Evolutionary conservation across 2,329 filamentous ascomycete species (phyloP), one percentile per base, ranked within the genome.

Genomic region (Xylariaceae sp.): DNA sequence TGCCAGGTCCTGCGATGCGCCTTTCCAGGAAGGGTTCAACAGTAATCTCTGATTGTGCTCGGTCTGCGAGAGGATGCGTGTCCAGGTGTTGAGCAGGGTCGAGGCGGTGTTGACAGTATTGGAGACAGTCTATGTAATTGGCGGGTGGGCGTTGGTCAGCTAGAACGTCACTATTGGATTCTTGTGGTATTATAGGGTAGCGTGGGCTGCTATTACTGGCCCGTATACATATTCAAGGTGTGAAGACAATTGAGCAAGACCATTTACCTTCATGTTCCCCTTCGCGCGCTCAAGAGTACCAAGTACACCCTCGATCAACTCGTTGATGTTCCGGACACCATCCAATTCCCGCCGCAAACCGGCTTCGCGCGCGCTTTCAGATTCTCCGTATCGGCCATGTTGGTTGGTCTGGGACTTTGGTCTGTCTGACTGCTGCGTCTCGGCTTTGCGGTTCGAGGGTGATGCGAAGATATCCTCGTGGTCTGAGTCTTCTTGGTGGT

Each of bases 21-120:
- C 94, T 67, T 92, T 87, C 91, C 92, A 99, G 55, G 84, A 78
- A 1, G 90, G 88, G 67, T 96, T 88, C 45, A 97, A 79, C 44
- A 99, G 86, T 49, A 99, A 77, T 29, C 94, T 85, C 71, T 97
- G 91, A 68, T 95, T 97, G 73, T 99, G 94, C 72, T 99, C 94
- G 3, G 94, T 96, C 72, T 99, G 94, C 5, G 90, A 94, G 9
- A 99, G 81, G 62, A 99, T 96, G 50, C 91, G 86, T 6, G 91
- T 95, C 92, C 92, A 99, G 12, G 91, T 95, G 65, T 95, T 91
- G 34, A 99, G 84, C 11, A 99, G 81, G 1, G 88, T 88, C 11
- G 91, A 95, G 3, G 94, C 91, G 53, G 91, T 92, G 62, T 81
- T 81, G 42, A 97, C 91, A 2, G 94, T 96, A 58, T 81, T 81